Base-by-base conservation (phyloP, 495 filamentous ascomycete species). In the Filosporella fistucella region DNA sequence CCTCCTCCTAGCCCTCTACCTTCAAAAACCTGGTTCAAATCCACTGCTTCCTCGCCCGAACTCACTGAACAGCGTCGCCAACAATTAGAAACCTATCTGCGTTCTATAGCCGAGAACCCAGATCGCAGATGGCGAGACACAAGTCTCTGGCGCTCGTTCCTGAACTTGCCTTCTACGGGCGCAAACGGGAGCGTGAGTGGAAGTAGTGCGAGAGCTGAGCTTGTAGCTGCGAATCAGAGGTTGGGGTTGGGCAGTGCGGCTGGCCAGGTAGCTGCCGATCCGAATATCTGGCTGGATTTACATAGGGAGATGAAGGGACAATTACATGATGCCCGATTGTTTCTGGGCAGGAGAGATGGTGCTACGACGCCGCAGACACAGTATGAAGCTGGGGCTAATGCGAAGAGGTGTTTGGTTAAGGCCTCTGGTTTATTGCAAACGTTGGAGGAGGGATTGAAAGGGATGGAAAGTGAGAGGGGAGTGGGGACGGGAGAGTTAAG, bases 51-150 rank as follows among this genome's bases (percentile, higher is more conserved):
- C 47, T 89, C 84, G 40, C 77, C 88, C 25, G 75, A 78, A 14
- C 78, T 94, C 25, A 89, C 90, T 44, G 89, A 94, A 71, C 66
- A 82, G 51, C 85, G 93, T 16, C 84, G 89, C 16, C 55, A 68
- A 52, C 85, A 72, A 0, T 77, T 97, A 2, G 89, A 96, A 66
- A 57, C 70, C 35, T 97, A 97, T 69, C 80, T 97, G 20, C 78
- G 76, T 35, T 80, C 82, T 25, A 89, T 97, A 53, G 88, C 91
- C 47, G 78, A 82, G 45, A 65, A 76, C 11, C 75, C 80, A 6
- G 90, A 97, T 57, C 63, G 78, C 3, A 75, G 88, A 36, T 98
- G 93, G 93, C 81, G 91, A n/a, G 83, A 81, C 59, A 88, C 84
- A 2, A 70, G 78, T 18, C 85, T 79, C 25, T 98, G 91, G 89